phyloP scores from a whole-genome alignment of 768 basidiomycete genomes.

The Auricularia auricula-judae region DNA sequence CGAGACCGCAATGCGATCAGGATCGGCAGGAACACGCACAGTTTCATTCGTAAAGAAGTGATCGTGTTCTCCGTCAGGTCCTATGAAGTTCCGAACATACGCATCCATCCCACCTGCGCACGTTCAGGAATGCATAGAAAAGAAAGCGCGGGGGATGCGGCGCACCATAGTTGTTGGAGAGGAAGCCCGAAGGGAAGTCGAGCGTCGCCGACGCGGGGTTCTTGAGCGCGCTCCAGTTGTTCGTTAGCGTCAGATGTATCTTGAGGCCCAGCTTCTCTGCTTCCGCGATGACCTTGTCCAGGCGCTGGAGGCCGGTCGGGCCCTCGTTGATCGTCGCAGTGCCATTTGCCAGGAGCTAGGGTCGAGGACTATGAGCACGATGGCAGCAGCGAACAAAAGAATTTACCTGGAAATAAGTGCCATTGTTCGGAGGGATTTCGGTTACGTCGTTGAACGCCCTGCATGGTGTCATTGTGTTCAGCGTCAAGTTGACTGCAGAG shows the following conservation, averaged over 20 bases:
- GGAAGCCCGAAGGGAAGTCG: constrained; percentile 33
- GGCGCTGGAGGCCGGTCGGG: constrained; percentile 48
- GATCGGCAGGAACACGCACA: constrained; percentile 2
- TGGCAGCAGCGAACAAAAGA: neutral
- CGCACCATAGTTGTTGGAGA: constrained; percentile 56
- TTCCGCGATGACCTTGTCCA: constrained; percentile 45
- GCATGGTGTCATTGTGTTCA: neutral
- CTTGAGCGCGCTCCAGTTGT: constrained; percentile 44
- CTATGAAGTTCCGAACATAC: constrained; percentile 42
- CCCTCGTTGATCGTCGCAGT: constrained; percentile 45
- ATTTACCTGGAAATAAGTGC: constrained; percentile 52
- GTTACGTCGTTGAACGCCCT: constrained; percentile 43
- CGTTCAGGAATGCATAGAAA: constrained; percentile 4
- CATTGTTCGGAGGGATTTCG: constrained; percentile 39
- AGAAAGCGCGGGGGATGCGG: constrained; percentile 4
- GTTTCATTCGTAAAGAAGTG: constrained; percentile 45
- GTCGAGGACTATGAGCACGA: constrained; percentile 21
- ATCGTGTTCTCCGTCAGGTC: constrained; percentile 34
- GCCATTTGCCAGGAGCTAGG: constrained; percentile 38
- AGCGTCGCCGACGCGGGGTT: constrained; percentile 5
- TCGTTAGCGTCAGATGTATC: constrained; percentile 45
- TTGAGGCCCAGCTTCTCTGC: constrained; percentile 46
- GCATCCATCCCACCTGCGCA: constrained; percentile 51
- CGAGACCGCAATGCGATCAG: neutral
- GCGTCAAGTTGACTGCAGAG: neutral